Percentiles rank a stretch among this genome's conserved stretches.
Conservation (phyloP, 129 eudicot species). For the Arctium lappa region DNA sequence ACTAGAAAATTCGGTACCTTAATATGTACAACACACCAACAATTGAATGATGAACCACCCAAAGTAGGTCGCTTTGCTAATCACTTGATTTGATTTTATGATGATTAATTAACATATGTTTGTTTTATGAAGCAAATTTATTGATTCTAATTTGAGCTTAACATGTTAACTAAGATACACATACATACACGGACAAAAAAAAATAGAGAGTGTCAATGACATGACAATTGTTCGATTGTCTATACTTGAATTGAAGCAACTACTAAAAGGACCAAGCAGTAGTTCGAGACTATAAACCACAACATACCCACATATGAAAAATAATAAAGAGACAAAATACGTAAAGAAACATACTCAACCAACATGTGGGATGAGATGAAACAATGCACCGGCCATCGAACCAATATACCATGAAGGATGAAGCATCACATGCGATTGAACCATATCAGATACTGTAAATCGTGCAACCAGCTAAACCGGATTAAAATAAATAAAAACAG, state of each 20-base stretch:
- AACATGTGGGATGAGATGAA: too few species aligned
- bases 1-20: constrained; percentile 9
- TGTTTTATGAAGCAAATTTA: constrained; percentile 17
- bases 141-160: constrained; percentile 14
- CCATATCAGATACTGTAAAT: not conserved
- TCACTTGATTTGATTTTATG: not conserved
- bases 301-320: not conserved
- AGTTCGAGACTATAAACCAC: not conserved
- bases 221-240: not conserved
- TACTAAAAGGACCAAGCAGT: not conserved
- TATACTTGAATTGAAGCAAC: not conserved
- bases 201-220: not conserved
- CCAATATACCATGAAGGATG: too few species aligned
- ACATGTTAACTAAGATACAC: not conserved
- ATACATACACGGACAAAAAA: not conserved
- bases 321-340: not conserved
- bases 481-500: too few species aligned
- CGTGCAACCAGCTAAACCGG: not conserved
- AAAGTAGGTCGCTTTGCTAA: constrained; percentile 26
- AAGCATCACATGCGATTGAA: not conserved
- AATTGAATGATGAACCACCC: constrained; percentile 30
- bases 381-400: too few species aligned
- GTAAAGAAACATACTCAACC: not conserved
- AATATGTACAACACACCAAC: constrained; percentile 9
- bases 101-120: constrained; percentile 10